phyloP scores from a whole-genome alignment of 2,329 filamentous ascomycete species.

The Trichoderma aggressivum region DNA sequence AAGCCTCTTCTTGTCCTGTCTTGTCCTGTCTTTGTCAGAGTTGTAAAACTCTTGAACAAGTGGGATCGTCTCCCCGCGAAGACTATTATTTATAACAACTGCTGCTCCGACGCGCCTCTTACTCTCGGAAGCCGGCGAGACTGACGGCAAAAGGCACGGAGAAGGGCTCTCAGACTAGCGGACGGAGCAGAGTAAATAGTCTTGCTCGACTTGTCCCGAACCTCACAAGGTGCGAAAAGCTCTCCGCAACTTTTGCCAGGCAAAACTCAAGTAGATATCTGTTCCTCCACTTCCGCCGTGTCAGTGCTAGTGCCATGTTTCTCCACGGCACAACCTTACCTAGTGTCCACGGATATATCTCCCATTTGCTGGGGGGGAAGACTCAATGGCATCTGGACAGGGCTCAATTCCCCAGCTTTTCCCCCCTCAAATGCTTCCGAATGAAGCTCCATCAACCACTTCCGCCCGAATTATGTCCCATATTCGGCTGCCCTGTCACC shows the following conservation, averaged over 20 bases:
- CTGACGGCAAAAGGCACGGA: background rate
- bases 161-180: background rate
- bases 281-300: background rate
- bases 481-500: background rate
- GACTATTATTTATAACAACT: background rate
- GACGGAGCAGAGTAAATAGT: background rate
- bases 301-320: background rate
- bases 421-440: background rate
- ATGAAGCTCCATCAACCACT: background rate
- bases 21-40: background rate
- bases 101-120: background rate
- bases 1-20: background rate
- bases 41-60: background rate
- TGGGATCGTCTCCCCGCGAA: background rate
- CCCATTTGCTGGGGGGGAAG: background rate
- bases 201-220: background rate
- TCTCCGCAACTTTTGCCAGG: background rate
- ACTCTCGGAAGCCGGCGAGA: background rate
- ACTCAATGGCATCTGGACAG: background rate
- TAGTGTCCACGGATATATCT: background rate
- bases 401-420: background rate
- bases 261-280: background rate
- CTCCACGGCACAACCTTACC: background rate
- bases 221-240: background rate
- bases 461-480: background rate